These are phyloP conservation scores for Kockovaella imperatae DNA, from an alignment of 768 basidiomycete genomes.

Conservation along the genomic window DNA sequence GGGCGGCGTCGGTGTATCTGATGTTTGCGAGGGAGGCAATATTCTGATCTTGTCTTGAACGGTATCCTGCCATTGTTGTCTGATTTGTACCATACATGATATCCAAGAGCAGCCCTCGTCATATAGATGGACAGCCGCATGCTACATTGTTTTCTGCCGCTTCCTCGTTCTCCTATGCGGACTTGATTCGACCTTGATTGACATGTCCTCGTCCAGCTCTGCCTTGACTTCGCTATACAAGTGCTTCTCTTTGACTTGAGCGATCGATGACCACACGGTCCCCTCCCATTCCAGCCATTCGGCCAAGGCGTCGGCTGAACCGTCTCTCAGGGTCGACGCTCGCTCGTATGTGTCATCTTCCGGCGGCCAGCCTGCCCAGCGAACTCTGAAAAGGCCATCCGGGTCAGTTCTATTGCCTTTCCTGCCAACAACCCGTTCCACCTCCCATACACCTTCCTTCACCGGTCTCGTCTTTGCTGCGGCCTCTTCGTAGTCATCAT, in stretches of 20 bases:
- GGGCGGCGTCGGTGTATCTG: neutral
- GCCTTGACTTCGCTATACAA: too few species aligned
- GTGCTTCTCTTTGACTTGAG: slow-evolving; percentile 9
- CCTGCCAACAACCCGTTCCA: slow-evolving; percentile 20
- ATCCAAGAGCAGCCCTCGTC: too few species aligned
- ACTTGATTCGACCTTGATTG: too few species aligned
- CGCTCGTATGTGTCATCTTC: slow-evolving; percentile 32
- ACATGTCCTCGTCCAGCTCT: too few species aligned
- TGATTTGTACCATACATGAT: too few species aligned
- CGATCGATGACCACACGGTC: slow-evolving; percentile 13
- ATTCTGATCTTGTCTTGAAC: too few species aligned
- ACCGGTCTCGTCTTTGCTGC: neutral
- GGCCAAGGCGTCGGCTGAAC: slow-evolving; percentile 13
- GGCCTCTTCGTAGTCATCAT: slow-evolving; percentile 7
- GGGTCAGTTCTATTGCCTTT: slow-evolving; percentile 8
- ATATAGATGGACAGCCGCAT: too few species aligned
- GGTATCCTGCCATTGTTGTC: too few species aligned
- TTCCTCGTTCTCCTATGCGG: too few species aligned
- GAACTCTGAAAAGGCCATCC: slow-evolving; percentile 22
- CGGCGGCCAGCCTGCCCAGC: slow-evolving; percentile 27
- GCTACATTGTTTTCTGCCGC: too few species aligned
- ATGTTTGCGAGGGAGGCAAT: neutral
- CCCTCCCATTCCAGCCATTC: slow-evolving; percentile 28
- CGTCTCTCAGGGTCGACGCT: slow-evolving; percentile 11
- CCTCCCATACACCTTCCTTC: slow-evolving; percentile 20